Evolutionary conservation across 306 rosid species (phyloP).

Genomic region (Quercus wislizeni): DNA sequence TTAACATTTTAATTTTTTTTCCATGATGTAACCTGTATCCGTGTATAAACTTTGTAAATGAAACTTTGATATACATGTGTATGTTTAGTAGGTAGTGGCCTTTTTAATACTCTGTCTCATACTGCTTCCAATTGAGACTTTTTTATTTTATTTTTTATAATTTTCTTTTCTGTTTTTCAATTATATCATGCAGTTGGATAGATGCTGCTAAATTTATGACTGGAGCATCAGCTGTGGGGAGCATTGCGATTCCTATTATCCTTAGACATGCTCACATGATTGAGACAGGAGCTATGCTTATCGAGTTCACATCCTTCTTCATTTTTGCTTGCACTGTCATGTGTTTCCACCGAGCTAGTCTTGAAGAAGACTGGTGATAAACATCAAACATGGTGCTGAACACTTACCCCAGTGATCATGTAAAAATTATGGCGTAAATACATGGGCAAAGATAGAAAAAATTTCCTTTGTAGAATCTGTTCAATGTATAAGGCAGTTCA

Average conservation of each 20-base stretch:
- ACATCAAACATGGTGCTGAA: slow-evolving; percentile 6
- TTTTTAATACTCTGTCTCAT: background rate
- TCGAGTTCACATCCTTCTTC: slow-evolving; percentile 88
- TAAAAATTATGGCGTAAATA: slow-evolving; percentile 1
- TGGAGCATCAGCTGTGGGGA: slow-evolving; percentile 87
- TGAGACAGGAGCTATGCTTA: slow-evolving; percentile 93
- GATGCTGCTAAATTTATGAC: slow-evolving; percentile 95
- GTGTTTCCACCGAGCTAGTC: slow-evolving; percentile 92
- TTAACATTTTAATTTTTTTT: background rate
- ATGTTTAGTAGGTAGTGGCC: background rate
- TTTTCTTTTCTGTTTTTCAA: background rate
- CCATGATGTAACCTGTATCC: background rate
- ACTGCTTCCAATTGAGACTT: no score
- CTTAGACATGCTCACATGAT: slow-evolving; percentile 90
- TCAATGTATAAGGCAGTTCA: slow-evolving; percentile 16
- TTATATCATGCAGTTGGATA: slow-evolving; percentile 67
- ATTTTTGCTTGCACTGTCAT: slow-evolving; percentile 83
- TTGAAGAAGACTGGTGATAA: slow-evolving; percentile 89
- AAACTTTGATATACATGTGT: background rate
- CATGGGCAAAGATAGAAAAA: slow-evolving; percentile 16
- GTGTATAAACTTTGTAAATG: background rate
- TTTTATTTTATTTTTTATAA: background rate
- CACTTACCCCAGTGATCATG: slow-evolving; percentile 8
- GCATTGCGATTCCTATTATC: slow-evolving; percentile 92
- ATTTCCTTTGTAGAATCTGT: slow-evolving; percentile 36